phyloP scores from a whole-genome alignment of 75 land plant genomes.

The Picea glauca region DNA sequence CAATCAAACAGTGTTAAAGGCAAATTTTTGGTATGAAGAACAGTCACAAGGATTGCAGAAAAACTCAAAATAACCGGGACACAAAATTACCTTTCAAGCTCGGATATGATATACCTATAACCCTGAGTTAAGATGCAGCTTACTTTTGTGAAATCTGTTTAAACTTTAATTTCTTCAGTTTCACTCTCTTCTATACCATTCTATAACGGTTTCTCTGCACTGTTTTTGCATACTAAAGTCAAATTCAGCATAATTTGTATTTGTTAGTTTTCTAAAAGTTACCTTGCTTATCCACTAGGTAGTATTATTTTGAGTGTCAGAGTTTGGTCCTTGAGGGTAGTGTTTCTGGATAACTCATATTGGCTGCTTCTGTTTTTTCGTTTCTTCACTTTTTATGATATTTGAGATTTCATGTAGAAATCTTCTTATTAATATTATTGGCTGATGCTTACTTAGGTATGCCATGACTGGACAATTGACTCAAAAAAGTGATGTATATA shows the following conservation, averaged over 20 bases:
- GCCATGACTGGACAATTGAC: constrained; percentile 75
- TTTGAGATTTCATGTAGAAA: neutral
- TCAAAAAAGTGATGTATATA: constrained; percentile 66
- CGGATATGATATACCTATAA: neutral
- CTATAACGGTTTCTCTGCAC: neutral
- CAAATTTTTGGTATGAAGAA: too few species aligned
- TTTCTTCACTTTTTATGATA: neutral
- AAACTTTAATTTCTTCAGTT: neutral
- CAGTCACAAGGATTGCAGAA: too few species aligned
- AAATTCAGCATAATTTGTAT: neutral
- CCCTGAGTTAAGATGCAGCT: neutral
- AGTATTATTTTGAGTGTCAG: neutral
- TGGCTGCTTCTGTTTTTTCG: neutral
- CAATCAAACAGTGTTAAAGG: too few species aligned
- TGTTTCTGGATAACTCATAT: neutral
- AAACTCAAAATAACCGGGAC: too few species aligned
- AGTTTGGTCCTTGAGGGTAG: neutral
- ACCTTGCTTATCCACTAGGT: neutral
- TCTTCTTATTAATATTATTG: neutral
- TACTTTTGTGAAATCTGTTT: neutral
- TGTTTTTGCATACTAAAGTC: neutral
- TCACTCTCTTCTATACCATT: neutral
- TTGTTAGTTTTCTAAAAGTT: neutral
- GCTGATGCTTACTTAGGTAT: constrained; percentile 29
- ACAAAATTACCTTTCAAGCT: neutral